A percentile compares a stretch with the other conserved stretches of the same genome.
Evolutionary conservation across 768 basidiomycete species (phyloP).

Genomic region (Tricholoma hemisulphureum): DNA sequence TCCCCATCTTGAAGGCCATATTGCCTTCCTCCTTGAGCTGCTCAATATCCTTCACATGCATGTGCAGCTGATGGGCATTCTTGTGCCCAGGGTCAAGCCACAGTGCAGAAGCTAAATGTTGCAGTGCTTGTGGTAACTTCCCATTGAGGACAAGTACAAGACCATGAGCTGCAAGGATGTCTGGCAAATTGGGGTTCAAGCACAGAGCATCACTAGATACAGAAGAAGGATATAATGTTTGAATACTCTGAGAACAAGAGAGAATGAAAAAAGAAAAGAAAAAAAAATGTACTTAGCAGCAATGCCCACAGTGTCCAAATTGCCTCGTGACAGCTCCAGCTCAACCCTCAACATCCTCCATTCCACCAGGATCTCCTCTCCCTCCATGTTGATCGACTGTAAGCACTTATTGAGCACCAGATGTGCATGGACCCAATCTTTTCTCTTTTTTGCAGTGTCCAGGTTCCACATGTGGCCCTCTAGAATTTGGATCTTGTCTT

Average conservation of each 20-base stretch:
- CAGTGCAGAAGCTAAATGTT: slow-evolving; percentile 70
- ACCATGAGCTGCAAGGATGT: slow-evolving; percentile 75
- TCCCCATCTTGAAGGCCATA: slow-evolving; percentile 61
- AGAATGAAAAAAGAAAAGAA: no score
- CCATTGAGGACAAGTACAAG: slow-evolving; percentile 74
- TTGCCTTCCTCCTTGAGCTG: slow-evolving; percentile 86
- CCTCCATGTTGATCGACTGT: slow-evolving; percentile 72
- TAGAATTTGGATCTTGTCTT: slow-evolving; percentile 58
- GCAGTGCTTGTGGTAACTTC: slow-evolving; percentile 67
- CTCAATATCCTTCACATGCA: slow-evolving; percentile 81
- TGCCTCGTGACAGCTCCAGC: slow-evolving; percentile 67
- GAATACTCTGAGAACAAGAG: no score
- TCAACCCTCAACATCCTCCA: slow-evolving; percentile 83
- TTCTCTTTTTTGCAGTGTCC: slow-evolving; percentile 49
- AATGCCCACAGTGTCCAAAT: slow-evolving; percentile 69
- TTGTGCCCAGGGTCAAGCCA: slow-evolving; percentile 77
- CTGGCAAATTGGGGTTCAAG: slow-evolving; percentile 69
- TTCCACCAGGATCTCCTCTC: slow-evolving; percentile 68
- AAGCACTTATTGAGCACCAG: slow-evolving; percentile 79
- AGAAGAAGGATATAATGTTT: not conserved
- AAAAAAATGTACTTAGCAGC: slow-evolving; percentile 65
- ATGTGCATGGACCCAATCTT: slow-evolving; percentile 76
- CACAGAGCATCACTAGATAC: slow-evolving; percentile 68
- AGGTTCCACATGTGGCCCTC: slow-evolving; percentile 67
- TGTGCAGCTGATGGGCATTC: slow-evolving; percentile 65